phyloP scores from a whole-genome alignment of 108 stramenopile genomes.

The Cyclotella sp. region DNA sequence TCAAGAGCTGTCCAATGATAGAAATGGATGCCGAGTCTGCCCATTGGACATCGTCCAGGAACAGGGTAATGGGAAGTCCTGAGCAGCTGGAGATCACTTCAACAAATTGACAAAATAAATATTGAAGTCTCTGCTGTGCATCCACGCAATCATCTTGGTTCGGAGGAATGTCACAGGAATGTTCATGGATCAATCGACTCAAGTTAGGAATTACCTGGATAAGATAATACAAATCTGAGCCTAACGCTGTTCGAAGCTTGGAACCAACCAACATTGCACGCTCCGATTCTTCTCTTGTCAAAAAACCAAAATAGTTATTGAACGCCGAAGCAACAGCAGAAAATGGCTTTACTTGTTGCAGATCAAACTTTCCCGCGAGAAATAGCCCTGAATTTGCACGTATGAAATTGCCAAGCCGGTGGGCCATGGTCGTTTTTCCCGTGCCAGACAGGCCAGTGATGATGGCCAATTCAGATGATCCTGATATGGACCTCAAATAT shows the following conservation, averaged over 20 bases:
- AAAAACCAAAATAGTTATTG: conserved; percentile 20
- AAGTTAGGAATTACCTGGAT: no score
- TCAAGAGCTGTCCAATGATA: no score
- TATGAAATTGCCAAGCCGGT: not conserved
- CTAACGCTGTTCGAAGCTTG: not conserved
- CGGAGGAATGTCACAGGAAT: not conserved
- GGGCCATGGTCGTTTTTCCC: conserved; percentile 1
- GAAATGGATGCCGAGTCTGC: conserved; percentile 19
- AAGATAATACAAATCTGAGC: no score
- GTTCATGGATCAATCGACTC: not conserved
- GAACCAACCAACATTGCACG: not conserved
- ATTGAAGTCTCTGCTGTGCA: no score
- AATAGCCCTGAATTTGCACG: conserved; percentile 14
- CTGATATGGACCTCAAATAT: no score
- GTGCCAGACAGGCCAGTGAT: no score
- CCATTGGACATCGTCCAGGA: conserved; percentile 42
- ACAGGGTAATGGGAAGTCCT: conserved; percentile 21
- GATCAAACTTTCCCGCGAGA: conserved; percentile 36
- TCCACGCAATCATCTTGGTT: no score
- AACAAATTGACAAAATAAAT: conserved; percentile 24
- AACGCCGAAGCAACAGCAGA: no score
- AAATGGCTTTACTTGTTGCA: no score
- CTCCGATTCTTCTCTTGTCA: not conserved
- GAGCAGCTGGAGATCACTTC: conserved; percentile 28
- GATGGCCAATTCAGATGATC: no score